Evolutionary conservation across 371 early-diverging fungal species (phyloP), one percentile per base, ranked within the genome.

Genomic region (Mortierella sp.): DNA sequence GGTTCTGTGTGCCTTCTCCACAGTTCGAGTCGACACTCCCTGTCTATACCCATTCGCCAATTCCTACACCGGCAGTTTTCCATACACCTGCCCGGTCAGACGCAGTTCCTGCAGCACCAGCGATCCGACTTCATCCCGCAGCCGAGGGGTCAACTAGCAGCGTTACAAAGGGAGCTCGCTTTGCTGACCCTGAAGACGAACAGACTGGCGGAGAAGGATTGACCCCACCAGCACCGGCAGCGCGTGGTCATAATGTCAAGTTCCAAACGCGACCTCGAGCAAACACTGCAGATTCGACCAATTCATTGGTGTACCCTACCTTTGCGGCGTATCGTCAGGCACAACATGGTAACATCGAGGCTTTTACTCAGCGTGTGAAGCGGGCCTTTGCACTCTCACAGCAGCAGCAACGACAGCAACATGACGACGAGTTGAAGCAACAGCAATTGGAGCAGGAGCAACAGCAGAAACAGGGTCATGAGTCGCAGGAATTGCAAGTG

Each of bases 281-380:
- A 10, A 60, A 56, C 21, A 68, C 69, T 9, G 40, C 69, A 1
- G 69, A 74, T 39, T 73, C 74, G 43, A 63, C 60, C 9, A 67
- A 50, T 29, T 74, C 76, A 1, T 14, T 31, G 21, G 60, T 40
- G 0, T 74, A 63, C 57, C 76, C 76, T n/a, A 74, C 76, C 7
- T 74, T 60, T 61, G 68, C 69, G 6, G 69, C 49, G 45, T 74
- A 74, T 47, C 76, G 76, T 1, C 76, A 74, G 41, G 60, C 76
- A n/a, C 76, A 74, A 34, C 63, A 64, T 16, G 68, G 56, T 43
- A 67, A 56, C 46, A 60, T 63, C 56, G 76, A 68, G 21, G 64
- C 76, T 6, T 60, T 74, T 44, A 61, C 76, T 10, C 64, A 68
- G 47, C 68, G 76, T 24, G 63, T 74, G 22, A 67, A 57, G 54